These are phyloP conservation scores for Priceomyces medius DNA, from an alignment of 805 yeast genomes.

Conservation along the genomic window DNA sequence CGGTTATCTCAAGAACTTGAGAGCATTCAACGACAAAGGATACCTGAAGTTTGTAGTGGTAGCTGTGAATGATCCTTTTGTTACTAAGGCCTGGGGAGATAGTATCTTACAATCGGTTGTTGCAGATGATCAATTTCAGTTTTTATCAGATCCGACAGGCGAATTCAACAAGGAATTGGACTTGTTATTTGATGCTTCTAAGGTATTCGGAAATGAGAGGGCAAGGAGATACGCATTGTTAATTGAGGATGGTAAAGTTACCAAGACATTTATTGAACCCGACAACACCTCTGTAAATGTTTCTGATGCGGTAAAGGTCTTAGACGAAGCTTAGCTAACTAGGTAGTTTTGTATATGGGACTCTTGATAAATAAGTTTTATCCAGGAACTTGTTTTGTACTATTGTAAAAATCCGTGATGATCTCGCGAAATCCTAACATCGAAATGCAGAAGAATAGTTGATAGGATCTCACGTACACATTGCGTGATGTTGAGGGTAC, in stretches of 20 bases:
- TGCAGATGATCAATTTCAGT: constrained; percentile 40
- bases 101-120: constrained; percentile 19
- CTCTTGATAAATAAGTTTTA: neutral
- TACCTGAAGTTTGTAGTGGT: constrained; percentile 60
- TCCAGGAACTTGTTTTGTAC: neutral
- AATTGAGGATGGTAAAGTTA: constrained; percentile 73
- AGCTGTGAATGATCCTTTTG: constrained; percentile 86
- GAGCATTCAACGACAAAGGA: constrained; percentile 65
- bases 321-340: constrained; percentile 22
- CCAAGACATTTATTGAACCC: constrained; percentile 70
- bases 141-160: constrained; percentile 80
- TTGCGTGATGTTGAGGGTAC: neutral
- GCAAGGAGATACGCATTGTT: constrained; percentile 73
- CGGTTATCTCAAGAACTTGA: constrained; percentile 56
- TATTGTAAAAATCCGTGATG: neutral
- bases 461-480: no score
- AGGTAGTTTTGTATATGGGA: neutral
- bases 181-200: constrained; percentile 70
- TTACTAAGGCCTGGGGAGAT: constrained; percentile 76
- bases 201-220: constrained; percentile 74
- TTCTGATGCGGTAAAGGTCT: constrained; percentile 47
- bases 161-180: constrained; percentile 67
- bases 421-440: neutral
- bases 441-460: no score
- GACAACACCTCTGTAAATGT: constrained; percentile 71